phyloP scores from a whole-genome alignment of 2,329 filamentous ascomycete genomes.

The Trichoderma oligosporum region DNA sequence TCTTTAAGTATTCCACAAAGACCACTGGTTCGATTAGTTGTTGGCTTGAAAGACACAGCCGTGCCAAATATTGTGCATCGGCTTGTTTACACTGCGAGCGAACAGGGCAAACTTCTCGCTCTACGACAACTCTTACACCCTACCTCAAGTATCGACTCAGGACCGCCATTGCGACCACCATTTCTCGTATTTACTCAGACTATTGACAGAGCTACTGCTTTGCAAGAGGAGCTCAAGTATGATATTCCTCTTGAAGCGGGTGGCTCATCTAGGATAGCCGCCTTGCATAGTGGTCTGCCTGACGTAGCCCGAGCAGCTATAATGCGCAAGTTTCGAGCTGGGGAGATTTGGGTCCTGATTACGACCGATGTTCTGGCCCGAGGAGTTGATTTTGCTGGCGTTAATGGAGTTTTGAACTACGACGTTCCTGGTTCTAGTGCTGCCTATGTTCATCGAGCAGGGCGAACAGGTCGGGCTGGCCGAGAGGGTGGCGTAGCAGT shows the following conservation, averaged over 20 bases:
- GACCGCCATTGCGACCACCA: constrained; percentile 69
- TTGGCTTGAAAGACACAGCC: constrained; percentile 94
- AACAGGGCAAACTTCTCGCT: constrained; percentile 88
- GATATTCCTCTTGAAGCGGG: constrained; percentile 89
- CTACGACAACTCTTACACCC: constrained; percentile 87
- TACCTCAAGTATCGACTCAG: constrained; percentile 51
- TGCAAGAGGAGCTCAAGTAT: constrained; percentile 87
- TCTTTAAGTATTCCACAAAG: constrained; percentile 36
- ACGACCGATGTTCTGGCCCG: constrained; percentile 91
- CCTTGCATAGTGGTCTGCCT: constrained; percentile 82
- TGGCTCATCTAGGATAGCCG: constrained; percentile 77
- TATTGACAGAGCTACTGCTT: constrained; percentile 80
- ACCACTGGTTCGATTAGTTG: constrained; percentile 75
- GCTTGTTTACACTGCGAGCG: constrained; percentile 85
- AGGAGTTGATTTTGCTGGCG: constrained; percentile 89
- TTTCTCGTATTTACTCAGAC: constrained; percentile 97
- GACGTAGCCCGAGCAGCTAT: constrained; percentile 71
- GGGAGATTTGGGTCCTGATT: constrained; percentile 94
- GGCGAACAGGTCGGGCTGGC: constrained; percentile 84
- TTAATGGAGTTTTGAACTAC: constrained; percentile 97
- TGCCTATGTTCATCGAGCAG: constrained; percentile 88
- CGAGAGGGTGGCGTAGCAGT: constrained; percentile 84
- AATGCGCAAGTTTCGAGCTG: constrained; percentile 85
- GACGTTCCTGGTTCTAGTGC: constrained; percentile 91
- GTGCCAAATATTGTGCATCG: constrained; percentile 89